These are phyloP conservation scores for Clitopilus passeckerianus DNA, from an alignment of 768 basidiomycete genomes.

Conservation along the genomic window DNA sequence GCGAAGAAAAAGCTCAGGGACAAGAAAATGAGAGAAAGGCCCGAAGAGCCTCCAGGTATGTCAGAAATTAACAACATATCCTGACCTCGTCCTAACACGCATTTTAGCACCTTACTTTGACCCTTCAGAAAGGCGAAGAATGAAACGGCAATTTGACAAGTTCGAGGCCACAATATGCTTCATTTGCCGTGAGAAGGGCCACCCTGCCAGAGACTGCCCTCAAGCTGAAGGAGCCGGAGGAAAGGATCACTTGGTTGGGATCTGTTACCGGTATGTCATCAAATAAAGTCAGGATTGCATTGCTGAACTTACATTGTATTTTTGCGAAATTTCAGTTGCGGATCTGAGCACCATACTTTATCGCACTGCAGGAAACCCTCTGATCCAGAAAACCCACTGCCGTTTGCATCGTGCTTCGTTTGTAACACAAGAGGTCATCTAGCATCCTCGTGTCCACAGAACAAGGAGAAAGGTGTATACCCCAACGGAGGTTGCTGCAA, in stretches of 20 bases:
- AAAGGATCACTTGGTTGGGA: constrained; percentile 33
- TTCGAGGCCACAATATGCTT: constrained; percentile 68
- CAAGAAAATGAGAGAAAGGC: constrained; percentile 20
- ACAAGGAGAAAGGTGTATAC: constrained; percentile 77
- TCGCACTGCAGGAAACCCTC: constrained; percentile 68
- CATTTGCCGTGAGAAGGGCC: constrained; percentile 80
- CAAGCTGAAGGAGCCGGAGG: constrained; percentile 13
- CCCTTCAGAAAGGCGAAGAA: constrained; percentile 54
- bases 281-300: background rate
- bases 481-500: constrained; percentile 91
- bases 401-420: constrained; percentile 90
- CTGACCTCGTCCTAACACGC: background rate
- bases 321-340: constrained; percentile 51
- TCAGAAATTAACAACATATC: background rate
- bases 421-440: constrained; percentile 84
- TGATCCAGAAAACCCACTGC: constrained; percentile 63
- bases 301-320: background rate
- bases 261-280: constrained; percentile 64
- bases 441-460: constrained; percentile 77
- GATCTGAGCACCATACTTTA: constrained; percentile 72
- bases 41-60: constrained; percentile 8
- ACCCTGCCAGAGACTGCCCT: constrained; percentile 81
- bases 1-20: constrained; percentile 19
- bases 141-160: constrained; percentile 58
- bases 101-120: constrained; percentile 7